These are phyloP conservation scores for Pythium rhizo-oryzae DNA, from an alignment of 352 stramenopile genomes.

Conservation along the genomic window DNA sequence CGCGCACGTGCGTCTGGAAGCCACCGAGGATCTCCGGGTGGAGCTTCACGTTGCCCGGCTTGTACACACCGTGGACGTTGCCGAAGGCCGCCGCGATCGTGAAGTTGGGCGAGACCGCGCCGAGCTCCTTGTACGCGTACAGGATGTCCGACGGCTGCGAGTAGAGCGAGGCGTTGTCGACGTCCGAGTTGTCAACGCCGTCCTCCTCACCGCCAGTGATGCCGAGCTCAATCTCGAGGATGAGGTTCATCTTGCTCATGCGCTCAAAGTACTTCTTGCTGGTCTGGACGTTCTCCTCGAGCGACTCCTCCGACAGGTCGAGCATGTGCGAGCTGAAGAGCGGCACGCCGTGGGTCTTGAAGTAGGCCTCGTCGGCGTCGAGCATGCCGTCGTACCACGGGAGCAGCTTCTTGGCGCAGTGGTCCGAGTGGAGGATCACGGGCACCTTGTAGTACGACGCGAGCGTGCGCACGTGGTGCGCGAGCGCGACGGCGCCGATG, in stretches of 20 bases:
- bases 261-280: slow-evolving; percentile 98
- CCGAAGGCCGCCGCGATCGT: slow-evolving; percentile 97
- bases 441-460: slow-evolving; percentile 97
- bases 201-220: slow-evolving; percentile 99
- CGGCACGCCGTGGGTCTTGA: slow-evolving; percentile 91
- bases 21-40: slow-evolving; percentile 97
- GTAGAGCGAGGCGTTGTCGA: slow-evolving; percentile 94
- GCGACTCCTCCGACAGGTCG: slow-evolving; percentile 97
- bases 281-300: slow-evolving; percentile 98
- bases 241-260: slow-evolving; percentile 95
- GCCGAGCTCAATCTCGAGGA: slow-evolving; percentile 98
- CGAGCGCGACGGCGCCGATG: slow-evolving; percentile 84
- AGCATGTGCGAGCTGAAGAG: slow-evolving; percentile 99
- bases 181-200: slow-evolving; percentile 97
- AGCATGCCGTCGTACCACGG: slow-evolving; percentile 98
- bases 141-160: slow-evolving; percentile 94
- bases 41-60: slow-evolving; percentile 98
- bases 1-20: slow-evolving; percentile 91
- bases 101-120: slow-evolving; percentile 91
- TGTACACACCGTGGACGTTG: slow-evolving; percentile 99
- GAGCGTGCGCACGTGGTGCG: slow-evolving; percentile 96
- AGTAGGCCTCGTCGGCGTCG: slow-evolving; percentile 96
- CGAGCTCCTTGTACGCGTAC: slow-evolving; percentile 96
- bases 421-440: slow-evolving; percentile 98
- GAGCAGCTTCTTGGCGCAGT: slow-evolving; percentile 98